Conservation (phyloP, 495 filamentous ascomycete species). For the Tuber calosporum region DNA sequence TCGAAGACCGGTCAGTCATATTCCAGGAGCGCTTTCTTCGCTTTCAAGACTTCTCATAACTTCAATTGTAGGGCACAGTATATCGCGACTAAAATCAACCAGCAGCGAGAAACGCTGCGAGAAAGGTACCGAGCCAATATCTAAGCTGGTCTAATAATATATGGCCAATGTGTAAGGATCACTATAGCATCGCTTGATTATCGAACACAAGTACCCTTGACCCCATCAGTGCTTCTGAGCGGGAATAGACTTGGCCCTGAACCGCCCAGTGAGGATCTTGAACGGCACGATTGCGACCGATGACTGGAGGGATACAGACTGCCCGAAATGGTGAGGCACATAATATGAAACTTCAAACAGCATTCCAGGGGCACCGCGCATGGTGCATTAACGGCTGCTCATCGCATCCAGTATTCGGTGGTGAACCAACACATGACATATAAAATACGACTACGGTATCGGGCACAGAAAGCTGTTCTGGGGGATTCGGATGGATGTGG, state of each 20-base stretch:
- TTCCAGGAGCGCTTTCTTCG: not conserved
- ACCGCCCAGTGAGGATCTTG: not conserved
- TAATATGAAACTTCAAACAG: slow-evolving; percentile 2
- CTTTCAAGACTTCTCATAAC: not conserved
- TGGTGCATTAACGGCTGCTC: slow-evolving; percentile 3
- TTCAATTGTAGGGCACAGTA: not conserved
- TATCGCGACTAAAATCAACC: not conserved
- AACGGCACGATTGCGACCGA: not conserved
- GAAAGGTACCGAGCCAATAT: not conserved
- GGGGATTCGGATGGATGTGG: not conserved
- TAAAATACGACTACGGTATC: not conserved
- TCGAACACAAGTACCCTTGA: not conserved
- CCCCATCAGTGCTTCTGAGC: not conserved
- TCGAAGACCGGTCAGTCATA: not conserved
- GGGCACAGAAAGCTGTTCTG: not conserved
- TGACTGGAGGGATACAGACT: not conserved
- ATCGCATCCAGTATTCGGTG: slow-evolving; percentile 3
- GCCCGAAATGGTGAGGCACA: not conserved
- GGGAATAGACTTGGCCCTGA: not conserved
- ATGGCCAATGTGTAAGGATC: not conserved
- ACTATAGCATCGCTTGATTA: not conserved
- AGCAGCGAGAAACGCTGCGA: not conserved
- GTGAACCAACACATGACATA: slow-evolving; percentile 1
- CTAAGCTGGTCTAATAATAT: not conserved
- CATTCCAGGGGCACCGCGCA: not conserved